Base-by-base conservation (phyloP, 2,329 filamentous ascomycete species). In the Tolypocladium amazonense region DNA sequence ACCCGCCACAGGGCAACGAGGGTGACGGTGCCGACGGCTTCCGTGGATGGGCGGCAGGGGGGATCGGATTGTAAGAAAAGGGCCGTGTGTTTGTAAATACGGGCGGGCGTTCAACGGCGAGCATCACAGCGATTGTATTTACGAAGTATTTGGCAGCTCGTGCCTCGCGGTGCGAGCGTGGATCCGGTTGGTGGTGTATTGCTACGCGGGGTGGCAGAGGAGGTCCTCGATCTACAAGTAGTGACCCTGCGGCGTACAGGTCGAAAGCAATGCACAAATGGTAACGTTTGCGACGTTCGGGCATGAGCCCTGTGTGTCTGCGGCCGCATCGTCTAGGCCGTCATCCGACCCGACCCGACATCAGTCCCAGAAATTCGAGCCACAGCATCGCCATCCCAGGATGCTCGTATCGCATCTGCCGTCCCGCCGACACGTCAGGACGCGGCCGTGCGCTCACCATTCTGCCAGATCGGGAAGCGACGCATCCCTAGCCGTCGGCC, bases 11-110 rank as follows among this genome's bases (percentile, higher is more conserved):
- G n/a, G 67, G 66, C 18, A 65, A 66, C 39, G 64, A 56, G 25
- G 54, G 43, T 11, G 57, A 58, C 33, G 56, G 37, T 53, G 60
- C 18, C 57, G 69, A 69, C 50, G 66, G 62, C 18, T 73, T 75
- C 59, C 67, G 69, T 11, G 71, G 65, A 20, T 75, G 73, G 73
- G 72, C 72, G 20, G 73, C 68, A 5, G 73, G 72, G 56, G 73
- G 72, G 2, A 63, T 74, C 57, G 72, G 70, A 7, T 54, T 74
- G 64, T 74, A 67, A 61, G 47, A 35, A 41, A 52, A 38, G 14
- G 8, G 56, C 56, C n/a, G 41, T 25, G 47, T 60, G 55, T 63
- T 56, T 56, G 56, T 62, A 63, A 57, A 56, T 58, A 63, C 61
- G 56, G 60, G 56, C 50, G 33, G 65, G 63, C 63, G 63, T 66